Conservation (phyloP, 2,329 filamentous ascomycete species). For the Coniochaeta sp. region DNA sequence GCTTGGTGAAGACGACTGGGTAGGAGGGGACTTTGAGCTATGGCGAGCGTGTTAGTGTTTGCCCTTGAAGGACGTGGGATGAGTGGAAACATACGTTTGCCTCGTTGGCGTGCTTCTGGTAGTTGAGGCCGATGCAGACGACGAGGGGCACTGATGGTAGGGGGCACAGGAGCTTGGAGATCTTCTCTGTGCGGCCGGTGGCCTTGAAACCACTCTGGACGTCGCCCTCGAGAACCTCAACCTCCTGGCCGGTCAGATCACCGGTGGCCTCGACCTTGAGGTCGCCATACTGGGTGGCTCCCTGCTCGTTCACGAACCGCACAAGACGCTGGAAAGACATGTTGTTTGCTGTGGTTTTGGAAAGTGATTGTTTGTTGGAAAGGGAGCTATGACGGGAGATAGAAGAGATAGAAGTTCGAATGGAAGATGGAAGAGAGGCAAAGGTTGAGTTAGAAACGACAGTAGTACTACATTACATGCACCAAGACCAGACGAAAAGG, state of each 20-base stretch:
- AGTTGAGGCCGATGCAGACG: constrained; percentile 7
- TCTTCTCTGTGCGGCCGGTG: constrained; percentile 5
- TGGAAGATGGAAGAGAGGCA: too few relatives aligned
- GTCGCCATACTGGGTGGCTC: constrained; percentile 4
- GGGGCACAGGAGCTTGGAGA: constrained; percentile 5
- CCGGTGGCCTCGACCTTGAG: constrained; percentile 4
- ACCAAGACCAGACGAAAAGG: too few relatives aligned
- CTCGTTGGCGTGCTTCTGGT: constrained; percentile 6
- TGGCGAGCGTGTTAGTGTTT: background rate
- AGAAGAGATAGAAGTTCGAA: too few relatives aligned
- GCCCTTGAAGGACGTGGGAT: too few relatives aligned
- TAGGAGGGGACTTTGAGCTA: constrained; percentile 27
- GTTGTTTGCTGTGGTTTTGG: constrained; percentile 5
- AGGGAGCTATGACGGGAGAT: background rate
- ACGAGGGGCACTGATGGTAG: constrained; percentile 2
- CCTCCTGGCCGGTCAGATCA: constrained; percentile 3
- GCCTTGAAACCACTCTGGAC: constrained; percentile 1
- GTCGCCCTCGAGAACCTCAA: constrained; percentile 8
- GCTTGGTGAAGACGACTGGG: constrained; percentile 27
- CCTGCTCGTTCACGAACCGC: constrained; percentile 5
- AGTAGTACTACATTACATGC: too few relatives aligned
- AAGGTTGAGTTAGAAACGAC: too few relatives aligned
- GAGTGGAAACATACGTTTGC: constrained; percentile 3
- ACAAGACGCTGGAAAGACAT: constrained; percentile 7
- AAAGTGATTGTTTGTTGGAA: constrained; percentile 2